A percentile compares a stretch with the other conserved stretches of the same genome.
phyloP scores from a whole-genome alignment of 495 filamentous ascomycete genomes.

The Pseudevernia furfuracea region DNA sequence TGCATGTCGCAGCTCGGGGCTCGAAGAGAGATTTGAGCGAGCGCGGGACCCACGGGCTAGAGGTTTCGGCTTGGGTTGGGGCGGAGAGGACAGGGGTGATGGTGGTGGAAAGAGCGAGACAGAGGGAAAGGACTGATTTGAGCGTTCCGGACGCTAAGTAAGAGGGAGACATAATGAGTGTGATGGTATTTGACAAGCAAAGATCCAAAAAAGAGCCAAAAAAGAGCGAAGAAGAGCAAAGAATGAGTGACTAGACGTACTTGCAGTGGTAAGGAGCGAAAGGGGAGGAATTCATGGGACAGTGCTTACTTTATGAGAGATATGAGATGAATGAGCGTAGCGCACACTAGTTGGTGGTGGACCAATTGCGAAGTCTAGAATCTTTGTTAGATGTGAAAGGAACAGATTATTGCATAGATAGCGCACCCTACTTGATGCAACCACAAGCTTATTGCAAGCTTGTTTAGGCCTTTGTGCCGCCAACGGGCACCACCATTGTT shows the following conservation, averaged over 20 bases:
- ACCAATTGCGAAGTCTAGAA: background rate
- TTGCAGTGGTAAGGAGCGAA: background rate
- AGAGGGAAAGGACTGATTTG: conserved; percentile 7
- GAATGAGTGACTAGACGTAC: conserved; percentile 2
- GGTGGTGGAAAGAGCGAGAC: conserved; percentile 2
- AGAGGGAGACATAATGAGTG: conserved; percentile 1
- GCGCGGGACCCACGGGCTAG: background rate
- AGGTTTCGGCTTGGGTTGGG: background rate
- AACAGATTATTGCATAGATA: background rate
- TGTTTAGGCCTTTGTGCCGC: background rate
- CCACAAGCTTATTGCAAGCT: background rate
- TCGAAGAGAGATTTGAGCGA: conserved; percentile 4
- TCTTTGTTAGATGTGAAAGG: background rate
- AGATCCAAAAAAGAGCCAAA: conserved; percentile 6
- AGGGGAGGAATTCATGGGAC: background rate
- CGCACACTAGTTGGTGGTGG: background rate
- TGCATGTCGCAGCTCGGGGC: background rate
- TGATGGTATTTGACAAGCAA: conserved; percentile 1
- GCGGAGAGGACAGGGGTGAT: conserved; percentile 1
- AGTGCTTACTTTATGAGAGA: background rate
- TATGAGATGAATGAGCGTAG: background rate
- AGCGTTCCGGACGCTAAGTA: background rate
- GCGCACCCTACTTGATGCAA: background rate
- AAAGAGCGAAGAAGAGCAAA: background rate
- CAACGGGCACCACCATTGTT: background rate